Conservation (phyloP, 352 stramenopile species). For the Pythium biforme region DNA sequence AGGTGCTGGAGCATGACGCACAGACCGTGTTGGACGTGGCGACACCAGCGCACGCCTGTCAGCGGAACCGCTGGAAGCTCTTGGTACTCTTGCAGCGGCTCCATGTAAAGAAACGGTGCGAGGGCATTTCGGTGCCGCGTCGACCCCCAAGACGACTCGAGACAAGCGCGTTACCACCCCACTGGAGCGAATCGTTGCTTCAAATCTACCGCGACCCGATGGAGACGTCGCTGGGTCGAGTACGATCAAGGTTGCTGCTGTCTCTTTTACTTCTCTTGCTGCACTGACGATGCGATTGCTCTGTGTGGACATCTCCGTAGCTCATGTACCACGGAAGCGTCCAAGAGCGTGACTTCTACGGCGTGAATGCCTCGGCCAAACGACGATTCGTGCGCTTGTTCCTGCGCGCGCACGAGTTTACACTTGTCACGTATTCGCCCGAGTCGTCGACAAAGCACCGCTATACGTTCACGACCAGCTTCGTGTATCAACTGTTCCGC, state of each 20-base stretch:
- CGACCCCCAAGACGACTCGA: background rate
- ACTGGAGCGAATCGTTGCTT: background rate
- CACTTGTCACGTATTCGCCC: constrained; percentile 42
- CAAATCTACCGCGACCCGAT: constrained; percentile 23
- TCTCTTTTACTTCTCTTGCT: background rate
- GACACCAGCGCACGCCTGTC: background rate
- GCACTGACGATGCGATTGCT: background rate
- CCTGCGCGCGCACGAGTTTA: constrained; percentile 32
- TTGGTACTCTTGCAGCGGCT: constrained; percentile 15
- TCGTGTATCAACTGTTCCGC: constrained; percentile 40
- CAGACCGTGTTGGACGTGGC: background rate
- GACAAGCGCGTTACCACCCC: background rate
- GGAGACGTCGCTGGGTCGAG: constrained; percentile 24
- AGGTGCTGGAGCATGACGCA: constrained; percentile 6
- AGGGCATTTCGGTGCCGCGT: too few species aligned
- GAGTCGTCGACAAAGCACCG: constrained; percentile 27
- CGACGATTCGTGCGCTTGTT: constrained; percentile 35
- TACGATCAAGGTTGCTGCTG: background rate
- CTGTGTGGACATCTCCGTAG: background rate
- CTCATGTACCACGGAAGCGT: constrained; percentile 23
- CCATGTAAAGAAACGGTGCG: constrained; percentile 4
- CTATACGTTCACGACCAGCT: constrained; percentile 39
- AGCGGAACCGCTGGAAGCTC: constrained; percentile 16
- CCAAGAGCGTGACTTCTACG: background rate
- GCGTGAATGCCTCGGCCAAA: background rate